phyloP scores from a whole-genome alignment of 2,329 filamentous ascomycete species.

The Exophiala alcalophila region DNA sequence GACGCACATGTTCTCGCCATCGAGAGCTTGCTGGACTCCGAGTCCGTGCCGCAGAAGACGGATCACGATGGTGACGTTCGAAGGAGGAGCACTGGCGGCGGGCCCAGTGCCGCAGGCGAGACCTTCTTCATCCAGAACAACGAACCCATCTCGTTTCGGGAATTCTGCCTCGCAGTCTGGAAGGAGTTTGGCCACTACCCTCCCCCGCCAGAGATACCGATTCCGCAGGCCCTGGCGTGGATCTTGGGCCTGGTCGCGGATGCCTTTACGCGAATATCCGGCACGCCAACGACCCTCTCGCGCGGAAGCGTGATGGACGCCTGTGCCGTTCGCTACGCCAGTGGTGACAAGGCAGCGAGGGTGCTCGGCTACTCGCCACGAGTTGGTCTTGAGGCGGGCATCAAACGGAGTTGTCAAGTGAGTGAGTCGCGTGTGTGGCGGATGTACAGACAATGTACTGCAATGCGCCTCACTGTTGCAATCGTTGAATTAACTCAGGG shows the following conservation, averaged over 20 bases:
- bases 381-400: slow-evolving; percentile 51
- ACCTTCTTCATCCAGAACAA: slow-evolving; percentile 49
- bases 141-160: slow-evolving; percentile 44
- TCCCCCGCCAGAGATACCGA: slow-evolving; percentile 47
- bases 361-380: slow-evolving; percentile 54
- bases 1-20: slow-evolving; percentile 46
- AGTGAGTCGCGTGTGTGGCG: slow-evolving; percentile 24
- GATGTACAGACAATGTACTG: too few relatives aligned
- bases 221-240: slow-evolving; percentile 51
- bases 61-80: slow-evolving; percentile 1
- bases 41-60: slow-evolving; percentile 28
- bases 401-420: slow-evolving; percentile 50
- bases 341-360: slow-evolving; percentile 50
- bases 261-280: slow-evolving; percentile 46
- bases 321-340: slow-evolving; percentile 52
- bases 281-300: slow-evolving; percentile 47
- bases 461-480: too few relatives aligned
- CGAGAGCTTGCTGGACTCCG: slow-evolving; percentile 41
- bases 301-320: slow-evolving; percentile 56
- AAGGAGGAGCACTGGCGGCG: too few relatives aligned
- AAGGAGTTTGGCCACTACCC: slow-evolving; percentile 50
- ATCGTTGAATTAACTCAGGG: not conserved
- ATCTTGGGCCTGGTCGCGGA: slow-evolving; percentile 48
- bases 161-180: slow-evolving; percentile 46
- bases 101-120: slow-evolving; percentile 41